Conservation (phyloP, 805 yeast species). For the Candida hispaniensis region DNA sequence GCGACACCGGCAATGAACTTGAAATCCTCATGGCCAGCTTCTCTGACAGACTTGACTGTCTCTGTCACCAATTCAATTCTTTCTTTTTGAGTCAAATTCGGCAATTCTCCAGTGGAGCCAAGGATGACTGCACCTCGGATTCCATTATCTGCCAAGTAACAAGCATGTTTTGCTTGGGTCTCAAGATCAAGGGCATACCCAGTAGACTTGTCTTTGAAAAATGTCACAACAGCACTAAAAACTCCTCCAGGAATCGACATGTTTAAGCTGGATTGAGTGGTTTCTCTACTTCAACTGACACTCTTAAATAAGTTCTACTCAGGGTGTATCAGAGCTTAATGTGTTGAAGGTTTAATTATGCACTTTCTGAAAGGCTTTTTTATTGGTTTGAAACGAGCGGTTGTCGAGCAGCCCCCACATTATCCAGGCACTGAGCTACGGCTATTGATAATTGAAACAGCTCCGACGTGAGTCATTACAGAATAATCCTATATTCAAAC, state of each 20-base stretch:
- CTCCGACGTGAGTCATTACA: too few relatives aligned
- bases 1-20: conserved; percentile 42
- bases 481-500: too few relatives aligned
- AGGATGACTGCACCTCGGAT: conserved; percentile 39
- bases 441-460: too few relatives aligned
- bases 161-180: conserved; percentile 38
- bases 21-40: conserved; percentile 32
- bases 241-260: conserved; percentile 26
- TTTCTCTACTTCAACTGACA: too few relatives aligned
- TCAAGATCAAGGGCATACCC: conserved; percentile 34
- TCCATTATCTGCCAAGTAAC: conserved; percentile 35
- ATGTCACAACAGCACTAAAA: conserved; percentile 46
- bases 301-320: too few relatives aligned
- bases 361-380: too few relatives aligned
- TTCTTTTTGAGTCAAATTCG: conserved; percentile 40
- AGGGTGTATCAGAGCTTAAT: too few relatives aligned
- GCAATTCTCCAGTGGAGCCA: conserved; percentile 49
- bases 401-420: too few relatives aligned
- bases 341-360: too few relatives aligned
- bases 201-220: conserved; percentile 36
- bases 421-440: too few relatives aligned
- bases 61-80: conserved; percentile 27
- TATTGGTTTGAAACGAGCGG: too few relatives aligned
- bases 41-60: conserved; percentile 29
- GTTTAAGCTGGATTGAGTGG: too few relatives aligned